Evolutionary conservation across 208 protist genomes (phyloP).

Genomic region (Leishmania lainsoni): DNA sequence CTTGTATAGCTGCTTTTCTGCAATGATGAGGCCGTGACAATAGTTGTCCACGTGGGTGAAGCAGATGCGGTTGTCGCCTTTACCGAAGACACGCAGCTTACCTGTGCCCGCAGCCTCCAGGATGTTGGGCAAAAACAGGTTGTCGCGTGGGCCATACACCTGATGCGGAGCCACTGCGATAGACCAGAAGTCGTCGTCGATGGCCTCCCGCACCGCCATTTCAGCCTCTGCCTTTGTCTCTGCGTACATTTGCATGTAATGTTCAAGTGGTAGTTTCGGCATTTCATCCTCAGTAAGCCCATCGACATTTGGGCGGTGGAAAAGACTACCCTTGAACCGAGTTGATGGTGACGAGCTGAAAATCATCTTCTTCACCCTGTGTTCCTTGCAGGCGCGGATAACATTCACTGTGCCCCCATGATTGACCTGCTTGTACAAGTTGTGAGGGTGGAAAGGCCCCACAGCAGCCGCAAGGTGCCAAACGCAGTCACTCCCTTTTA

Average conservation of each 20-base stretch:
- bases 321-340: conserved; percentile 90
- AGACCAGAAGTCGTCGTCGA: conserved; percentile 84
- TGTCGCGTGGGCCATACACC: conserved; percentile 95
- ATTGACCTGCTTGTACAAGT: conserved; percentile 92
- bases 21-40: conserved; percentile 94
- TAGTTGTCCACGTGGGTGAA: conserved; percentile 97
- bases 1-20: conserved; percentile 87
- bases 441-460: conserved; percentile 92
- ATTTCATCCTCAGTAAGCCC: conserved; percentile 92
- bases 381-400: conserved; percentile 90
- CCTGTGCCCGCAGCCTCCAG: conserved; percentile 93
- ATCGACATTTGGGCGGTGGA: conserved; percentile 91
- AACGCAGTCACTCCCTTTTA: conserved; percentile 92
- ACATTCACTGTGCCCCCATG: conserved; percentile 94
- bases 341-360: conserved; percentile 95
- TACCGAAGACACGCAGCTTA: conserved; percentile 93
- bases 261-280: conserved; percentile 80
- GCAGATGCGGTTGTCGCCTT: conserved; percentile 93
- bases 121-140: conserved; percentile 95
- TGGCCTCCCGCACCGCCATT: conserved; percentile 80
- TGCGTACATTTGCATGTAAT: conserved; percentile 95
- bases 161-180: conserved; percentile 94
- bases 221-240: conserved; percentile 94
- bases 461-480: conserved; percentile 95
- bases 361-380: conserved; percentile 91